Evolutionary conservation across 306 rosid species (phyloP).

Genomic region (Glycine tomentella): DNA sequence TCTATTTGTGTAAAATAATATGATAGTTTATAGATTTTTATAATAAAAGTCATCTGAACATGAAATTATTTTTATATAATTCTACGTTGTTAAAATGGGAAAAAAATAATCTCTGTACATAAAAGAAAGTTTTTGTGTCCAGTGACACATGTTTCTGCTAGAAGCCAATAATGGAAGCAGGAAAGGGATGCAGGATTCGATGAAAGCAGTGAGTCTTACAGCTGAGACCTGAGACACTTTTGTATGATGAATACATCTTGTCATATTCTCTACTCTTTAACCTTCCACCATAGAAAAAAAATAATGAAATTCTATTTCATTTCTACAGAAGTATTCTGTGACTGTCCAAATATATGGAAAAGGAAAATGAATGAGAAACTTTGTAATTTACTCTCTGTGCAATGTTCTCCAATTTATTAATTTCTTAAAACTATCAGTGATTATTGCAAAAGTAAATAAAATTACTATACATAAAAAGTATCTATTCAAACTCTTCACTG

Average conservation of each 20-base stretch:
- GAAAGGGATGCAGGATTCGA: constrained; percentile 29
- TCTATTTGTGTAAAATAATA: too few relatives aligned
- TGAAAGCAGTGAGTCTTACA: constrained; percentile 26
- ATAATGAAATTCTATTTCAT: constrained; percentile 31
- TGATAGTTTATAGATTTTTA: too few relatives aligned
- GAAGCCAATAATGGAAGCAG: constrained; percentile 41
- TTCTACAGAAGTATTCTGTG: constrained; percentile 8
- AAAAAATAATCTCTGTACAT: background rate
- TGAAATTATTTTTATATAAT: too few relatives aligned
- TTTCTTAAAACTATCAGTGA: background rate
- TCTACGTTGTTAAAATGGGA: background rate
- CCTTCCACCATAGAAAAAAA: constrained; percentile 33
- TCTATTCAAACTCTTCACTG: background rate
- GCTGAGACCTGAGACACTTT: background rate
- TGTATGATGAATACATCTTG: constrained; percentile 39
- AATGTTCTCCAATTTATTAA: constrained; percentile 6
- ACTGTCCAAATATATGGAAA: background rate
- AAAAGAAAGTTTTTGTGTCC: background rate
- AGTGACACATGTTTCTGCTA: background rate
- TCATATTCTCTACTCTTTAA: constrained; percentile 39
- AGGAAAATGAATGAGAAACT: background rate
- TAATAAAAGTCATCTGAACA: too few relatives aligned
- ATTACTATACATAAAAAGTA: too few relatives aligned
- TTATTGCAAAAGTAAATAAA: too few relatives aligned
- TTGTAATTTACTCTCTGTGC: background rate